A percentile compares a stretch with the other conserved stretches of the same genome.
Evolutionary conservation across 345 rosid species (phyloP).

Genomic region (Camelina hispida): DNA sequence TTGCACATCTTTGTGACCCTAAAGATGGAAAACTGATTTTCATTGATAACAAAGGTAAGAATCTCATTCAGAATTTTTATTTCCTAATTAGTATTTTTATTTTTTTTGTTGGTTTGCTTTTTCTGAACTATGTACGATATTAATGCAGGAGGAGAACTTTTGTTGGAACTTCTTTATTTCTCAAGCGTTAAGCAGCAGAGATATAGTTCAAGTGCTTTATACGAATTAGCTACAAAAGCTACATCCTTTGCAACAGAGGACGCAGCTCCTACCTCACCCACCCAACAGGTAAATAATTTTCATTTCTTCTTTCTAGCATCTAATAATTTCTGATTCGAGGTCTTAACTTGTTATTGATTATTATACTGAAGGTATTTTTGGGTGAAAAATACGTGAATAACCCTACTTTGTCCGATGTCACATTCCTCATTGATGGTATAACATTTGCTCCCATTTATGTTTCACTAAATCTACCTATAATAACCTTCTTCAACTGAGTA

Average conservation of each 20-base stretch:
- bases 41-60: slow-evolving; percentile 65
- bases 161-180: slow-evolving; percentile 64
- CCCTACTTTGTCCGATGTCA: slow-evolving; percentile 70
- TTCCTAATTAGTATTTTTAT: not conserved
- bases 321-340: not conserved
- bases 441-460: not conserved
- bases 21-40: slow-evolving; percentile 60
- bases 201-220: slow-evolving; percentile 62
- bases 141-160: slow-evolving; percentile 57
- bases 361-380: slow-evolving; percentile 55
- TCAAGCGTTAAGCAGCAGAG: slow-evolving; percentile 56
- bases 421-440: slow-evolving; percentile 72
- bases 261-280: slow-evolving; percentile 72
- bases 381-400: slow-evolving; percentile 75
- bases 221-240: slow-evolving; percentile 60
- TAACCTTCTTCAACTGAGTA: not conserved
- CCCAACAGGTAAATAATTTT: slow-evolving; percentile 50
- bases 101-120: slow-evolving; percentile 4
- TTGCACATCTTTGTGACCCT: slow-evolving; percentile 75
- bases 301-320: slow-evolving; percentile 1
- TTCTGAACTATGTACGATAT: not conserved
- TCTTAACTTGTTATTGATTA: slow-evolving; percentile 9
- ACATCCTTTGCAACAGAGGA: slow-evolving; percentile 54
- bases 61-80: slow-evolving; percentile 23
- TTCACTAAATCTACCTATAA: not conserved